Percentiles rank a stretch among this genome's conserved stretches.
Evolutionary conservation across 352 stramenopile species (phyloP).

Genomic region (Elongisporangium prolatum): DNA sequence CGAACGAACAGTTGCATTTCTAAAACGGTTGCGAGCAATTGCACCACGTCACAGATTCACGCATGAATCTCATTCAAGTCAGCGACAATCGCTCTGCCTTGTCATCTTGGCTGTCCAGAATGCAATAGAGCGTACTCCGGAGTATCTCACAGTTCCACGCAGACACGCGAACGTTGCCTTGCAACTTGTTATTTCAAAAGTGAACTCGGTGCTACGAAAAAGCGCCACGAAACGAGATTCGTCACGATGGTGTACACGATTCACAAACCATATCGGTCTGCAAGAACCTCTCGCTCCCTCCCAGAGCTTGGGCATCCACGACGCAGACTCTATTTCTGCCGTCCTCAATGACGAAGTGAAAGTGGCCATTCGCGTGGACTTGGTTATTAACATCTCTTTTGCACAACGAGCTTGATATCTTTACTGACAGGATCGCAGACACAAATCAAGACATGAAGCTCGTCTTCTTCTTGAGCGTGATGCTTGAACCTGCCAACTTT

Average conservation of each 20-base stretch:
- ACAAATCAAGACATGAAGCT: too few species aligned
- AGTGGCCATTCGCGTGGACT: too few species aligned
- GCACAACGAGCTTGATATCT: too few species aligned
- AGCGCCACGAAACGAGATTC: neutral
- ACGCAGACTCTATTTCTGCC: too few species aligned
- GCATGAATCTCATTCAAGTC: too few species aligned
- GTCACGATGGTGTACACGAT: neutral
- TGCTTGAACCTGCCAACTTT: too few species aligned
- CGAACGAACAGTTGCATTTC: neutral
- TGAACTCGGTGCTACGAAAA: neutral
- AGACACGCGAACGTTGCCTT: neutral
- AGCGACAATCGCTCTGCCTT: neutral
- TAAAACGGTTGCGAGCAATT: neutral
- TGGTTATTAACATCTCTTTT: too few species aligned
- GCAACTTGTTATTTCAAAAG: neutral
- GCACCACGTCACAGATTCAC: too few species aligned
- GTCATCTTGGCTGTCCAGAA: neutral
- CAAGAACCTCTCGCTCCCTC: neutral
- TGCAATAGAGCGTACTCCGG: neutral
- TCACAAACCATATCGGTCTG: neutral
- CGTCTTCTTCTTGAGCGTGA: too few species aligned
- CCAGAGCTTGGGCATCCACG: too few species aligned
- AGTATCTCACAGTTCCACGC: neutral
- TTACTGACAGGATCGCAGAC: too few species aligned
- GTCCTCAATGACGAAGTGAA: too few species aligned